A percentile compares a stretch with the other conserved stretches of the same genome.
Conservation (phyloP, 345 rosid genomes). For the Euphorbia pulcherrima region DNA sequence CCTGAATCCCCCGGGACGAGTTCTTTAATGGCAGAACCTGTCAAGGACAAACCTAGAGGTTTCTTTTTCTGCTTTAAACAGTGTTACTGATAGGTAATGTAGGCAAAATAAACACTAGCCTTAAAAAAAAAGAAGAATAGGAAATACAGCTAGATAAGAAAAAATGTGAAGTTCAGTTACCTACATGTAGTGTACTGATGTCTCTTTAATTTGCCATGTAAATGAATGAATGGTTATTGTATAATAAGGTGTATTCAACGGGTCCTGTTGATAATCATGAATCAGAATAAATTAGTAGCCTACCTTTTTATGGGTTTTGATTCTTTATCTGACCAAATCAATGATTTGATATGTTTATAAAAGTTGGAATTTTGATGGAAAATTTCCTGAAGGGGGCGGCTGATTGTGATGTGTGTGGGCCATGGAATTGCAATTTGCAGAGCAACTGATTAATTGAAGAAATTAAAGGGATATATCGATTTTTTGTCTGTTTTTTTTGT, state of each 20-base stretch:
- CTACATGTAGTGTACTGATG: slow-evolving; percentile 27
- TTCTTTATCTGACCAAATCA: neutral
- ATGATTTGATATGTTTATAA: neutral
- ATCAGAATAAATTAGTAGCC: neutral
- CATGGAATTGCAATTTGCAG: no score
- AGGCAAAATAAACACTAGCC: slow-evolving; percentile 27
- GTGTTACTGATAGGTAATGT: slow-evolving; percentile 47
- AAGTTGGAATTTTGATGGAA: no score
- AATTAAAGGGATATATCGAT: no score
- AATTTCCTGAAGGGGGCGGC: no score
- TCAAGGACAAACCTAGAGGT: slow-evolving; percentile 47
- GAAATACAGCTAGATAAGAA: slow-evolving; percentile 9
- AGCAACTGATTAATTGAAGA: no score
- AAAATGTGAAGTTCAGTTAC: neutral
- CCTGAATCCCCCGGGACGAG: slow-evolving; percentile 92
- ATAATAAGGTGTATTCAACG: slow-evolving; percentile 32
- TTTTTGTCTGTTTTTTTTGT: no score
- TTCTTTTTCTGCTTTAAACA: slow-evolving; percentile 80
- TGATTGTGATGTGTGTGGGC: no score
- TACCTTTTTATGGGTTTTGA: neutral
- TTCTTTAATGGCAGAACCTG: slow-evolving; percentile 55
- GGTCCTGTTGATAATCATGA: slow-evolving; percentile 15
- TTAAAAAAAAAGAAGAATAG: slow-evolving; percentile 12
- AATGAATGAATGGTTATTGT: slow-evolving; percentile 20
- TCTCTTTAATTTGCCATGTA: no score